Conservation (phyloP, 495 filamentous ascomycete genomes). For the Cercophora scortea region DNA sequence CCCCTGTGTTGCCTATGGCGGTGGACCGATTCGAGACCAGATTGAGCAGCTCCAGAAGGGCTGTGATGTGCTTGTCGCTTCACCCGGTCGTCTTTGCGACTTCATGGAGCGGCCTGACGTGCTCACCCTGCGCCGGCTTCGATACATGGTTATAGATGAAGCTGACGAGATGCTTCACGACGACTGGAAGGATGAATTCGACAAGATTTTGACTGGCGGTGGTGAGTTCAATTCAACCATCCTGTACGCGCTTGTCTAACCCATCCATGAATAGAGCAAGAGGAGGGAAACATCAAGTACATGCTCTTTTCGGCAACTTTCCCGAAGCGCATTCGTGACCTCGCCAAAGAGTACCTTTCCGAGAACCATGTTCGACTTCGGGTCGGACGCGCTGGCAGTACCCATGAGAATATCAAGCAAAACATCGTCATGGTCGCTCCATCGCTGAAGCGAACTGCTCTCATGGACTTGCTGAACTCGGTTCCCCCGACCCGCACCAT, state of each 20-base stretch:
- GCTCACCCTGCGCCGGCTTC: conserved; percentile 67
- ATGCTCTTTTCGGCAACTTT: conserved; percentile 97
- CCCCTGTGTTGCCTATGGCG: conserved; percentile 86
- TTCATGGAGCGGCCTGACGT: conserved; percentile 63
- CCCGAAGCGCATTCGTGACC: conserved; percentile 60
- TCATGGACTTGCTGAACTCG: conserved; percentile 65
- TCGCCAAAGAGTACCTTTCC: conserved; percentile 68
- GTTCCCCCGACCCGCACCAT: conserved; percentile 70
- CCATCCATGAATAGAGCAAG: conserved; percentile 48
- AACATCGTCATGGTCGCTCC: conserved; percentile 58
- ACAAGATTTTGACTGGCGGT: conserved; percentile 65
- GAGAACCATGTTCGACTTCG: conserved; percentile 66
- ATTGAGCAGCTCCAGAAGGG: conserved; percentile 65
- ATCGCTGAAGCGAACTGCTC: conserved; percentile 54
- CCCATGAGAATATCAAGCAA: conserved; percentile 74
- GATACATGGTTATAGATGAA: conserved; percentile 85
- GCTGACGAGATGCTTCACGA: conserved; percentile 80
- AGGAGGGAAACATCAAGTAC: conserved; percentile 69
- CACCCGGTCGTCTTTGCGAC: conserved; percentile 78
- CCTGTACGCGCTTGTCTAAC: conserved; percentile 1
- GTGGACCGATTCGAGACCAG: conserved; percentile 60
- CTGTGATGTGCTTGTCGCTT: conserved; percentile 83
- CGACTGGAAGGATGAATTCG: conserved; percentile 68
- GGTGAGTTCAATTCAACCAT: conserved; percentile 41
- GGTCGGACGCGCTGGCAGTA: conserved; percentile 76